phyloP scores from a whole-genome alignment of 345 rosid genomes.

The Draba incana region DNA sequence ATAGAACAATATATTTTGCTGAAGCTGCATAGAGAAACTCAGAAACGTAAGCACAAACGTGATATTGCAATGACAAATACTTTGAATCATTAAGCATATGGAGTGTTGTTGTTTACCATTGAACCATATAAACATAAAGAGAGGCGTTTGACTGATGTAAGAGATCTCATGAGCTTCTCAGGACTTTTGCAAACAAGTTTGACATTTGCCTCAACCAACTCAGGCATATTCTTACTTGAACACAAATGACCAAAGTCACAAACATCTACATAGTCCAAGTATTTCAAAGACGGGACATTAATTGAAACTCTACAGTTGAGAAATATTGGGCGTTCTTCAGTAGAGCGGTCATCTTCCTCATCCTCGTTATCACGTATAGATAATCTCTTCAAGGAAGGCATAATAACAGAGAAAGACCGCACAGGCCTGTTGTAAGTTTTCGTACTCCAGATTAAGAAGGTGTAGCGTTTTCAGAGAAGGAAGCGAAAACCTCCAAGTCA shows the following conservation, averaged over 20 bases:
- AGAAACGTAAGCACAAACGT: background rate
- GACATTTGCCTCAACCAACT: slow-evolving; percentile 24
- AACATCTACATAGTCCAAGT: background rate
- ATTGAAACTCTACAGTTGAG: background rate
- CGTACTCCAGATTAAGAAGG: background rate
- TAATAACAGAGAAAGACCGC: background rate
- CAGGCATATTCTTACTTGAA: slow-evolving; percentile 17
- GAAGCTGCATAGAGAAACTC: background rate
- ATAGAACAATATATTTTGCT: background rate
- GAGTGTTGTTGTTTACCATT: background rate
- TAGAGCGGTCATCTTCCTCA: too few species aligned
- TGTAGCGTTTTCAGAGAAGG: background rate
- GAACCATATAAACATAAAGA: background rate
- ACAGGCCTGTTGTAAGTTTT: background rate
- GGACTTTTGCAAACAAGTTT: background rate
- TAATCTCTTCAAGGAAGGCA: background rate
- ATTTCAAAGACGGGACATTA: slow-evolving; percentile 6
- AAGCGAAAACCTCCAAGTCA: background rate
- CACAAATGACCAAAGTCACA: background rate
- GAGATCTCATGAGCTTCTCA: slow-evolving; percentile 12
- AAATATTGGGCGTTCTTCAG: too few species aligned
- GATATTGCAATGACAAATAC: background rate
- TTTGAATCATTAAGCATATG: background rate
- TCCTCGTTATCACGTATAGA: background rate
- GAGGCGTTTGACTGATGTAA: slow-evolving; percentile 26